Percentiles rank a stretch among this genome's conserved stretches.
phyloP scores from a whole-genome alignment of 2,329 filamentous ascomycete species.

The Lachnellula subtilissima region DNA sequence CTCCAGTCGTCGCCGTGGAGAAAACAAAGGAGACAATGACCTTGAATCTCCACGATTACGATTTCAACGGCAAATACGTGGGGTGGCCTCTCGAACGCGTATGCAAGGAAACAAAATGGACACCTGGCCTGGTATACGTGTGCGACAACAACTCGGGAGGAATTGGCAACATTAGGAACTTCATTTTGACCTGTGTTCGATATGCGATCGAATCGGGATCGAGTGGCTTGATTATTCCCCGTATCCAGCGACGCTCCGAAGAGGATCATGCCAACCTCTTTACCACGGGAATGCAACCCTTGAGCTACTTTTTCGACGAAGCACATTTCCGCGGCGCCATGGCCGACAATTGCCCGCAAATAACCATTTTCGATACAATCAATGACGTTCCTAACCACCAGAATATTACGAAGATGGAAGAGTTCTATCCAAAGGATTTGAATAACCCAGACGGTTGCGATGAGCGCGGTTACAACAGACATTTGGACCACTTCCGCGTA shows the following conservation, averaged over 20 bases:
- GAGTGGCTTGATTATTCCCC: slow-evolving; percentile 41
- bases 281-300: slow-evolving; percentile 33
- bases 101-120: slow-evolving; percentile 40
- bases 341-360: slow-evolving; percentile 37
- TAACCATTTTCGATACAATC: slow-evolving; percentile 38
- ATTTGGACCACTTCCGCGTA: slow-evolving; percentile 24
- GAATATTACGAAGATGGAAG: slow-evolving; percentile 33
- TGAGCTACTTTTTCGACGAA: slow-evolving; percentile 46
- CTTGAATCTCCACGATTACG: slow-evolving; percentile 23
- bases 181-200: slow-evolving; percentile 45
- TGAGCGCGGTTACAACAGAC: slow-evolving; percentile 23
- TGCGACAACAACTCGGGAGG: slow-evolving; percentile 50
- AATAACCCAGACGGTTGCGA: slow-evolving; percentile 24
- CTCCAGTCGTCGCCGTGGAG: neutral
- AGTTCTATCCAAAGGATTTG: slow-evolving; percentile 34
- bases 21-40: slow-evolving; percentile 5
- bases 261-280: slow-evolving; percentile 40
- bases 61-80: slow-evolving; percentile 37
- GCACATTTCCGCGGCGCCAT: slow-evolving; percentile 40
- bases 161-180: slow-evolving; percentile 47
- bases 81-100: slow-evolving; percentile 40
- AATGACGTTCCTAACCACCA: slow-evolving; percentile 36
- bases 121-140: slow-evolving; percentile 40
- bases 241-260: slow-evolving; percentile 40
- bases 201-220: slow-evolving; percentile 46